phyloP scores from a whole-genome alignment of 345 rosid genomes.

The Boechera stricta region DNA sequence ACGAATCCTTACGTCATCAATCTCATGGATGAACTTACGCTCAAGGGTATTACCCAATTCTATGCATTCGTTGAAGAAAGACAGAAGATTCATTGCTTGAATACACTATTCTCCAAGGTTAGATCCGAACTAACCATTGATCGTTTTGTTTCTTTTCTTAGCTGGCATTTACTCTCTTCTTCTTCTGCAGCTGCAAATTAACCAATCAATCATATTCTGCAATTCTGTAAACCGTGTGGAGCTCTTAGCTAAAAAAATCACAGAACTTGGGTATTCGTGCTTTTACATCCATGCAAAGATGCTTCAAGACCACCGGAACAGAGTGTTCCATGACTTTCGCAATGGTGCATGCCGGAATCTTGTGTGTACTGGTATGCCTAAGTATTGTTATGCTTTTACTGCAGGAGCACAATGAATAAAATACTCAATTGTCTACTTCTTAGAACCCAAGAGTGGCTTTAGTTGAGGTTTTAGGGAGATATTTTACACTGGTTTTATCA shows the following conservation, averaged over 20 bases:
- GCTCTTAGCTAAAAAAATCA: constrained; percentile 90
- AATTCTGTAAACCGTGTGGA: constrained; percentile 96
- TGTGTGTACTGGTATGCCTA: constrained; percentile 83
- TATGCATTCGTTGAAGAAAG: constrained; percentile 97
- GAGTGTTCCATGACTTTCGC: constrained; percentile 96
- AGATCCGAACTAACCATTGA: constrained; percentile 31
- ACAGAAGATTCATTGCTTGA: constrained; percentile 94
- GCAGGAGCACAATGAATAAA: background rate
- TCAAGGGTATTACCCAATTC: constrained; percentile 89
- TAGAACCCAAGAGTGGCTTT: constrained; percentile 18
- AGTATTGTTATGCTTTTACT: constrained; percentile 7
- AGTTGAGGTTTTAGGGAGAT: background rate
- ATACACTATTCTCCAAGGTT: constrained; percentile 94
- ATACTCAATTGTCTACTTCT: background rate
- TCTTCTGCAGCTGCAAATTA: constrained; percentile 81
- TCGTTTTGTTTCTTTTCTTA: constrained; percentile 6
- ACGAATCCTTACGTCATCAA: constrained; percentile 81
- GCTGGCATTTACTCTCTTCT: constrained; percentile 27
- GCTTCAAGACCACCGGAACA: constrained; percentile 96
- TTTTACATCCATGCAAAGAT: constrained; percentile 94
- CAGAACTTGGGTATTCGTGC: constrained; percentile 95
- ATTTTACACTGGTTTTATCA: constrained; percentile 3
- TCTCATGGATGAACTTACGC: constrained; percentile 96
- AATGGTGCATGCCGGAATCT: constrained; percentile 98
- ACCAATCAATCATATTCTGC: constrained; percentile 94